Evolutionary conservation across 2,329 filamentous ascomycete genomes (phyloP).

Genomic region (Blastomyces gilchristii): DNA sequence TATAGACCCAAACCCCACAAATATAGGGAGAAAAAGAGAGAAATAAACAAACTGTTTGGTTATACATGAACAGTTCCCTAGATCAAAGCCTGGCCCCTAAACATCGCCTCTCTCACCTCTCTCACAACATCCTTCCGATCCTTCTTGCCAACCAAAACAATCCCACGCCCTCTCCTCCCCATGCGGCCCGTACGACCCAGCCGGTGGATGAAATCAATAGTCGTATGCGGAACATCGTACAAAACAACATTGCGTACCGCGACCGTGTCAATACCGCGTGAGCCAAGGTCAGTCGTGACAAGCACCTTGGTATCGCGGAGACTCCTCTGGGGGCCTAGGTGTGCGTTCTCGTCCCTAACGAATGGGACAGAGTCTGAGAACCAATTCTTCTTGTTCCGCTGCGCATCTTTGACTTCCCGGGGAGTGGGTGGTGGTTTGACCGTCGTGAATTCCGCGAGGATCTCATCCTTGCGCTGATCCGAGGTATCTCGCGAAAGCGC

Average conservation of each 20-base stretch:
- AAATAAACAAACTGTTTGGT: neutral
- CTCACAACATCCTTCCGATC: constrained; percentile 83
- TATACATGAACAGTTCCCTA: constrained; percentile 28
- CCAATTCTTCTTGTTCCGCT: constrained; percentile 13
- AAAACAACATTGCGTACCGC: constrained; percentile 84
- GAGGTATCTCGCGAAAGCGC: constrained; percentile 77
- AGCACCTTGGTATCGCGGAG: constrained; percentile 61
- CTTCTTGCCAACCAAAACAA: constrained; percentile 81
- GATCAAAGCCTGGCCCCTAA: constrained; percentile 66
- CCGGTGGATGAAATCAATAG: constrained; percentile 96
- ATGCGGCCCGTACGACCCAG: constrained; percentile 86
- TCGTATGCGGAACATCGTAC: constrained; percentile 95
- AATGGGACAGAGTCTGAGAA: constrained; percentile 16
- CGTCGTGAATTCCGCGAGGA: constrained; percentile 62
- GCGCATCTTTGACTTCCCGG: constrained; percentile 12
- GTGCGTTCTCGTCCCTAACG: constrained; percentile 9
- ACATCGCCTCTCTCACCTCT: constrained; percentile 86
- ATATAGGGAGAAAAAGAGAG: neutral
- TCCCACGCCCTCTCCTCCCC: constrained; percentile 77
- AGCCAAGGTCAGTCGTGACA: constrained; percentile 87
- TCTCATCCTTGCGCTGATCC: constrained; percentile 65
- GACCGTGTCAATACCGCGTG: constrained; percentile 85
- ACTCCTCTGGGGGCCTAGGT: constrained; percentile 13
- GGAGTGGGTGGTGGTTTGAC: constrained; percentile 18
- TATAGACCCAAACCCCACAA: neutral